Base-by-base conservation (phyloP, 2,329 filamentous ascomycete species). In the Teratosphaeriaceae sp. region DNA sequence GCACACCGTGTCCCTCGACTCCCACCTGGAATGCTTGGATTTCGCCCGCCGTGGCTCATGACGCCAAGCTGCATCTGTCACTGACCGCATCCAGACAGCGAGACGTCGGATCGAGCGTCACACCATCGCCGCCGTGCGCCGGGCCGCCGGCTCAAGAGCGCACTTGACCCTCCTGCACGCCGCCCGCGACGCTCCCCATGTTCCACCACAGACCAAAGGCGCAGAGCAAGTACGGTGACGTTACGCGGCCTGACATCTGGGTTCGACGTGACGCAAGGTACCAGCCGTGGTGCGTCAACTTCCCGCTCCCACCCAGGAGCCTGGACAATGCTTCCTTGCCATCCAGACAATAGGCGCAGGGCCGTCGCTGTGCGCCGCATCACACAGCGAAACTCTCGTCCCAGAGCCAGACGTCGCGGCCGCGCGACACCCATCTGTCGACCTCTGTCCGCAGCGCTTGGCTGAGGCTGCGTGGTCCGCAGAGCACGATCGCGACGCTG, bases 401-500 rank as follows among this genome's bases (percentile, higher is more conserved):
- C 64, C 87, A 84, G 70, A 78, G 88, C 73, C 78, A 86, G 1
- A 88, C 78, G n/a, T 76, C 67, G 46, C 80, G 72, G 2, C 84
- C 85, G 54, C 68, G 76, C 50, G 62, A 64, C 1, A 84, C 79
- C 79, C 81, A 88, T 11, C 60, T 64, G 5, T 78, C 75, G 1
- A 88, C 76, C 43, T 74, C 67, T 18, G 54, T 62, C 43, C 82
- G 75, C 53, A 88, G 55, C 42, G 80, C 77, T 31, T 66, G 67
- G 2, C 73, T 78, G 78, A 92, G 79, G 30, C 70, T 69, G 21
- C 66, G 66, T 1, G 86, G 86, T 1, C 86, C 86, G 60, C 86
- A 92, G 12, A 87, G 81, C 7, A 90, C 56, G 5, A 92, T 75
- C 0, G 84, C 85, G 1, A 88, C 74, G 18, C 72, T 71, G 49